Conservation (phyloP, 352 stramenopile species). For the Phytophthora parvispora region DNA sequence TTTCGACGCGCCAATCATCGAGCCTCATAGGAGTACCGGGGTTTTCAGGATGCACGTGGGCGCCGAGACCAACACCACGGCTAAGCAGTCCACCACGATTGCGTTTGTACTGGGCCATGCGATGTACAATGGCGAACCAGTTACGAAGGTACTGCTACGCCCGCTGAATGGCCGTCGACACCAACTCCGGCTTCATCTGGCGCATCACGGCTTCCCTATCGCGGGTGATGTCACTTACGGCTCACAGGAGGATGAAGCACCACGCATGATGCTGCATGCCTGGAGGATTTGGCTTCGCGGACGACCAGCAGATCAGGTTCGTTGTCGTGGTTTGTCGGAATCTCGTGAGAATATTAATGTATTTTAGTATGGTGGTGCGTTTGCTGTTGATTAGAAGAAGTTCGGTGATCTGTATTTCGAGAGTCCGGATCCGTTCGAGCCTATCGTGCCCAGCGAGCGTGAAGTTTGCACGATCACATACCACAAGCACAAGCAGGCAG, state of each 20-base stretch:
- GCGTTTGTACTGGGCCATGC: conserved; percentile 83
- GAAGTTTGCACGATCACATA: conserved; percentile 78
- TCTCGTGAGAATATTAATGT: too few species aligned
- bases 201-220: conserved; percentile 82
- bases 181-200: conserved; percentile 86
- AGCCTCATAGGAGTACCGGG: conserved; percentile 55
- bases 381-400: conserved; percentile 39
- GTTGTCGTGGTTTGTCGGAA: too few species aligned
- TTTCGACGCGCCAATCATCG: conserved; percentile 80
- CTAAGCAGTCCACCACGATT: conserved; percentile 76
- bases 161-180: conserved; percentile 86
- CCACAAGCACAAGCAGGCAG: conserved; percentile 32
- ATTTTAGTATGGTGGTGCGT: background rate
- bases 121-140: conserved; percentile 54
- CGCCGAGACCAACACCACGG: conserved; percentile 32
- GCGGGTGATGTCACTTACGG: conserved; percentile 84
- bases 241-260: conserved; percentile 60
- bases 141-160: conserved; percentile 88
- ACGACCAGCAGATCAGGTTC: conserved; percentile 49
- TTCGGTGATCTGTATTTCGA: conserved; percentile 77
- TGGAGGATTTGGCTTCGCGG: conserved; percentile 84
- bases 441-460: conserved; percentile 60
- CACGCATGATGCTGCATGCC: conserved; percentile 89
- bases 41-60: conserved; percentile 82
- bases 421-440: conserved; percentile 74